Conservation (phyloP, 129 eudicot genomes). For the Artemisia argyi region DNA sequence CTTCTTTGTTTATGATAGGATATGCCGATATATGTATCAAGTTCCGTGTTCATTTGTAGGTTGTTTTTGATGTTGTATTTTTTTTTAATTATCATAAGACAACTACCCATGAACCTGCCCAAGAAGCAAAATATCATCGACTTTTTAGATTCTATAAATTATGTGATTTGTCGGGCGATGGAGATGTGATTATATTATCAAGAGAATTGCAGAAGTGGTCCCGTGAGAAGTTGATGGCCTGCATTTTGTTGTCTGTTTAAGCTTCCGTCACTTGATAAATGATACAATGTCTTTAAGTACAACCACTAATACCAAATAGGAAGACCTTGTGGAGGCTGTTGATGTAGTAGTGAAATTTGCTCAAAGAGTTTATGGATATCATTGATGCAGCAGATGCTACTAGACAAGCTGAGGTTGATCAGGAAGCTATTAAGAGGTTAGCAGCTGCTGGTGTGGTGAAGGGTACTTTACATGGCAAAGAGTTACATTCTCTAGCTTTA, state of each 20-base stretch:
- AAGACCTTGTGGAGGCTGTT: too few species aligned
- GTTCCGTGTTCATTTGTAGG: constrained; percentile 14
- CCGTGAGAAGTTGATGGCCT: constrained; percentile 21
- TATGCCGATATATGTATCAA: background rate
- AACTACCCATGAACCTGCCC: constrained; percentile 15
- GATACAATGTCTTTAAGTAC: too few species aligned
- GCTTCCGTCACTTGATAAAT: background rate
- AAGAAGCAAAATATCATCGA: constrained; percentile 25
- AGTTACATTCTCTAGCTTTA: too few species aligned
- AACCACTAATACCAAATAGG: too few species aligned
- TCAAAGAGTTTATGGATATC: too few species aligned
- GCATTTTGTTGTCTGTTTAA: background rate
- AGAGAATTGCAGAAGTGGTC: constrained; percentile 25
- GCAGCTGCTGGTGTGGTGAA: too few species aligned
- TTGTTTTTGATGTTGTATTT: background rate
- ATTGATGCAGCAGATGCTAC: too few species aligned
- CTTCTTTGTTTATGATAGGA: constrained; percentile 4
- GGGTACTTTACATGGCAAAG: too few species aligned
- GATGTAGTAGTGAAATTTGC: too few species aligned
- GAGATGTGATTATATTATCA: constrained; percentile 13
- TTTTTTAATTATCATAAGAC: constrained; percentile 11
- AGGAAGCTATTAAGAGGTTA: too few species aligned
- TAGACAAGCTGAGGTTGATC: too few species aligned
- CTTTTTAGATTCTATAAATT: constrained; percentile 1
- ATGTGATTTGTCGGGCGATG: constrained; percentile 7